These are phyloP conservation scores for Sporopachydermia quercuum DNA, from an alignment of 805 yeast genomes.

Conservation along the genomic window DNA sequence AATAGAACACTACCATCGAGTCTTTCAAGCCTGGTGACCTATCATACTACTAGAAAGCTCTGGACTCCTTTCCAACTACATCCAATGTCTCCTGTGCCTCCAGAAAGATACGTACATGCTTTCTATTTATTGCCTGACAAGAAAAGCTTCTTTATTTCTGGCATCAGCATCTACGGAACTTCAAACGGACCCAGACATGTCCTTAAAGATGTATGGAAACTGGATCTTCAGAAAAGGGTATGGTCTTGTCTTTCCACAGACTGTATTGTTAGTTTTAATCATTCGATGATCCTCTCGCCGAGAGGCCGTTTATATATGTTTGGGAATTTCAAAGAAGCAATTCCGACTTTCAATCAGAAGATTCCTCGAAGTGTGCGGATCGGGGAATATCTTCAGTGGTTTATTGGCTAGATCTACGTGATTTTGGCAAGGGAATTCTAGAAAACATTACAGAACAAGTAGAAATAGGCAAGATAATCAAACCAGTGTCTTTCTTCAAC, in stretches of 20 bases:
- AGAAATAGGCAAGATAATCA: background rate
- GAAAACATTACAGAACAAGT: background rate
- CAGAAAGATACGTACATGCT: background rate
- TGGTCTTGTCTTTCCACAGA: background rate
- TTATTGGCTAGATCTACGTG: background rate
- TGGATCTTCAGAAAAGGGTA: background rate
- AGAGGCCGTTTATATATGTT: background rate
- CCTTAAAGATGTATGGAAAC: background rate
- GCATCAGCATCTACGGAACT: background rate
- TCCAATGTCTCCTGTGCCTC: background rate
- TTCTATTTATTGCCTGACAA: background rate
- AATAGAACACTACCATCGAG: background rate
- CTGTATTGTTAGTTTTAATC: background rate
- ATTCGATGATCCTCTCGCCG: background rate
- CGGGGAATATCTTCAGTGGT: background rate
- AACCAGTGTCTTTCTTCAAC: background rate
- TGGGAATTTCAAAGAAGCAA: background rate
- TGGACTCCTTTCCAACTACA: background rate
- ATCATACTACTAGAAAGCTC: background rate
- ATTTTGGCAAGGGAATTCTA: background rate
- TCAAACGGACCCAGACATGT: background rate
- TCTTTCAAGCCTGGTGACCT: background rate
- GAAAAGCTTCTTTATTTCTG: background rate
- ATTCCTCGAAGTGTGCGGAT: background rate
- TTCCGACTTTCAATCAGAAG: background rate